These are phyloP conservation scores for Wallacemonas sp. DNA, from an alignment of 208 protist species.

Conservation along the genomic window DNA sequence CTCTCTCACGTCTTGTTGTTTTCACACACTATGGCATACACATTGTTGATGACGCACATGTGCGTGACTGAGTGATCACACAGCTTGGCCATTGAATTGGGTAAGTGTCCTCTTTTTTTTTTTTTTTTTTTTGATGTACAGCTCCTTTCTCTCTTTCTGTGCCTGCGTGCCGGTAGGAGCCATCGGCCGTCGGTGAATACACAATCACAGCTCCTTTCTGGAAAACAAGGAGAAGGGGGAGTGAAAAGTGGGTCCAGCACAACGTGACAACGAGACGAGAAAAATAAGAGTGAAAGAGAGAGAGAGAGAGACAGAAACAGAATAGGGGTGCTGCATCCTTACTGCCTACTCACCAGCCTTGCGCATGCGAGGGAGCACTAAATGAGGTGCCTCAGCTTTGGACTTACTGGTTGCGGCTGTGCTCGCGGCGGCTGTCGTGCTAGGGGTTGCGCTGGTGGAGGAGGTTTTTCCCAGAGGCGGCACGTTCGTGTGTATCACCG, in stretches of 20 bases:
- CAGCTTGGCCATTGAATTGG: no score
- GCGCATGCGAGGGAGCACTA: conserved; percentile 8
- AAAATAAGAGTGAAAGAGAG: conserved; percentile 8
- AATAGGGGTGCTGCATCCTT: neutral
- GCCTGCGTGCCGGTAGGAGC: no score
- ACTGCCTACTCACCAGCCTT: neutral
- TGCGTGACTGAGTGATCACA: no score
- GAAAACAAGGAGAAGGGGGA: conserved; percentile 9
- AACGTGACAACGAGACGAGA: neutral
- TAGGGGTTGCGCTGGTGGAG: neutral
- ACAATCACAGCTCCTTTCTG: neutral
- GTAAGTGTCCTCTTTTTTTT: no score
- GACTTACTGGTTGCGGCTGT: neutral
- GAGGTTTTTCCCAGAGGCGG: no score
- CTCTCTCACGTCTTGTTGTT: no score
- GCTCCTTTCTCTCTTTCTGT: neutral
- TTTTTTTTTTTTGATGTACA: neutral
- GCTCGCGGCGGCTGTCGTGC: neutral
- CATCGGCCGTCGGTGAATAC: no score
- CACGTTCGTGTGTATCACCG: no score
- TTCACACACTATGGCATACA: no score
- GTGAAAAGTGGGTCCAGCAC: no score
- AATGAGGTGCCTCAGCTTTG: neutral
- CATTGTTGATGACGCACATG: no score
- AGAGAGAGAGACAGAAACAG: neutral